Evolutionary conservation across 768 basidiomycete species (phyloP).

Genomic region (Termitomyces sp.): DNA sequence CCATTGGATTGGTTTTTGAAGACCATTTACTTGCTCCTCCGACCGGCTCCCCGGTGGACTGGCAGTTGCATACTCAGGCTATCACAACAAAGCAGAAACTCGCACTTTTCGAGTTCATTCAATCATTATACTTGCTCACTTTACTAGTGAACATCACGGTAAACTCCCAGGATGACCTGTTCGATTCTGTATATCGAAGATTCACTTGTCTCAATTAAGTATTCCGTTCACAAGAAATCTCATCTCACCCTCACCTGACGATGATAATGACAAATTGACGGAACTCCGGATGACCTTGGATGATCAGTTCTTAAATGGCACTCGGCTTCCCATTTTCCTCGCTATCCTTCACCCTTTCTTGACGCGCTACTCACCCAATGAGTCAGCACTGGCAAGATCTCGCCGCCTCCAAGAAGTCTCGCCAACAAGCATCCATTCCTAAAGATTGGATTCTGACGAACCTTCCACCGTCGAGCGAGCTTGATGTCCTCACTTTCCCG

Average conservation of each 20-base stretch:
- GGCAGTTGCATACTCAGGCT: too few species aligned
- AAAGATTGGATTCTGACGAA: conserved; percentile 55
- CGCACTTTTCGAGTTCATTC: too few species aligned
- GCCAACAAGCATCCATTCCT: conserved; percentile 57
- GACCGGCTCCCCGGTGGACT: too few species aligned
- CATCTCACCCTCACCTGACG: neutral
- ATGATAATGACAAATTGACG: neutral
- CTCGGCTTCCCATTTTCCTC: neutral
- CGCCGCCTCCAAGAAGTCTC: conserved; percentile 47
- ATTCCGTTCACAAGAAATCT: neutral
- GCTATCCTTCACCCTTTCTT: too few species aligned
- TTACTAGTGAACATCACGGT: too few species aligned
- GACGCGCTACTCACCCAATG: conserved; percentile 13
- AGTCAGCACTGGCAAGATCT: conserved; percentile 46
- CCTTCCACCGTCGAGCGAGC: conserved; percentile 40
- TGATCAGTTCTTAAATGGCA: neutral
- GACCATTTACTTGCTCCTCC: too few species aligned
- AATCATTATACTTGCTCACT: too few species aligned
- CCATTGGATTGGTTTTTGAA: too few species aligned
- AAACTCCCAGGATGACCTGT: neutral
- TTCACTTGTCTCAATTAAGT: neutral
- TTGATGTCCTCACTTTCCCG: conserved; percentile 55
- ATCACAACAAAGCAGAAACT: too few species aligned
- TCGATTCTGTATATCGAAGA: neutral
- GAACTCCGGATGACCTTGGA: neutral